Evolutionary conservation across 768 basidiomycete genomes (phyloP).

Genomic region (Hygrocybe coccinea): DNA sequence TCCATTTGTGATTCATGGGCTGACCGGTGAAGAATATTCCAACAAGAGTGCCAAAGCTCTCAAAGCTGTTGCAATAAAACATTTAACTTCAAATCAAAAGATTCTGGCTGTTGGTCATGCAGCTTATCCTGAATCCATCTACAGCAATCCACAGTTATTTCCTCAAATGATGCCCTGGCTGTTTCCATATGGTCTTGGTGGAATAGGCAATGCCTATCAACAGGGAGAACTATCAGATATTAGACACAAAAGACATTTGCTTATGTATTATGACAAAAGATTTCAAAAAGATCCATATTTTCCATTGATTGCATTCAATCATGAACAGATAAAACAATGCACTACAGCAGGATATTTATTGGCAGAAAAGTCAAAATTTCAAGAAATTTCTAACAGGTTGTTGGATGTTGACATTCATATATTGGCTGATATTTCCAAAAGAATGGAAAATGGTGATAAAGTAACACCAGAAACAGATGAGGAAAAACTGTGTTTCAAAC

Average conservation of each 20-base stretch:
- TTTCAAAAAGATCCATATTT: slow-evolving; percentile 28
- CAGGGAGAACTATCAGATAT: slow-evolving; percentile 8
- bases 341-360: slow-evolving; percentile 25
- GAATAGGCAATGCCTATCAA: slow-evolving; percentile 16
- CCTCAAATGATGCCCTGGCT: slow-evolving; percentile 33
- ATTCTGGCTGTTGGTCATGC: slow-evolving; percentile 20
- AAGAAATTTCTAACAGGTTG: slow-evolving; percentile 19
- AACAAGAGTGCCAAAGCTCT: slow-evolving; percentile 8
- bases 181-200: slow-evolving; percentile 38
- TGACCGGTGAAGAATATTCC: slow-evolving; percentile 17
- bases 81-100: slow-evolving; percentile 12
- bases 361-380: slow-evolving; percentile 23
- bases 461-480: slow-evolving; percentile 17
- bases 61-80: slow-evolving; percentile 14
- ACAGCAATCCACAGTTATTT: slow-evolving; percentile 25
- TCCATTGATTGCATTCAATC: slow-evolving; percentile 26
- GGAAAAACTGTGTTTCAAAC: slow-evolving; percentile 32
- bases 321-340: slow-evolving; percentile 25
- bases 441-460: background rate
- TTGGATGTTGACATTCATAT: slow-evolving; percentile 16
- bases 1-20: slow-evolving; percentile 26
- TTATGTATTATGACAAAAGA: slow-evolving; percentile 28
- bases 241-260: slow-evolving; percentile 18
- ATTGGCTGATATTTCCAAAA: slow-evolving; percentile 9
- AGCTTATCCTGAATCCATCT: slow-evolving; percentile 15